Percentiles rank a stretch among this genome's conserved stretches.
These are phyloP conservation scores for Globisporangium rhizosaccharum DNA, from an alignment of 352 stramenopile species.

Conservation along the genomic window DNA sequence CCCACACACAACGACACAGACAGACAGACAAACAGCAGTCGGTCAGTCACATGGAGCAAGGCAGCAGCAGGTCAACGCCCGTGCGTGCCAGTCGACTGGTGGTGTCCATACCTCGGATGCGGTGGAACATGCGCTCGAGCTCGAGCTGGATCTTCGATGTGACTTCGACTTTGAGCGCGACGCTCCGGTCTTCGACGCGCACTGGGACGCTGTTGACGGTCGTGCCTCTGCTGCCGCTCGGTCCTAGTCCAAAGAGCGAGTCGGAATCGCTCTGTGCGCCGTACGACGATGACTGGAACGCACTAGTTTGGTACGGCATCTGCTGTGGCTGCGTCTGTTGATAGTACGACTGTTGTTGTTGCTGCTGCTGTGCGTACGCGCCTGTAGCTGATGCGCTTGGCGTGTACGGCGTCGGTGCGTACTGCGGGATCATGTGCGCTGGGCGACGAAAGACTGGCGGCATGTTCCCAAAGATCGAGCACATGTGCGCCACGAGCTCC, in stretches of 20 bases:
- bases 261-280: slow-evolving; percentile 15
- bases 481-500: slow-evolving; percentile 83
- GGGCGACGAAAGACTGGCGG: slow-evolving; percentile 78
- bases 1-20: neutral
- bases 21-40: neutral
- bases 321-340: slow-evolving; percentile 12
- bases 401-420: slow-evolving; percentile 27
- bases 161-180: slow-evolving; percentile 58
- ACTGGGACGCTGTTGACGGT: neutral
- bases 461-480: slow-evolving; percentile 87
- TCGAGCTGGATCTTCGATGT: slow-evolving; percentile 78
- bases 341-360: slow-evolving; percentile 8
- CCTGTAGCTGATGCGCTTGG: slow-evolving; percentile 16
- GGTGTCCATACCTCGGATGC: slow-evolving; percentile 49
- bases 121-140: slow-evolving; percentile 72
- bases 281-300: slow-evolving; percentile 15
- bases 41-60: neutral
- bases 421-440: slow-evolving; percentile 30
- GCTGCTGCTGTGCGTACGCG: slow-evolving; percentile 29
- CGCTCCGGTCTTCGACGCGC: slow-evolving; percentile 36
- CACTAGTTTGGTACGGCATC: slow-evolving; percentile 15
- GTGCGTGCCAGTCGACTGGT: neutral
- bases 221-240: neutral
- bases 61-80: no score
- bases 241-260: slow-evolving; percentile 35